Percentiles rank a stretch among this genome's conserved stretches.
Conservation (phyloP, 805 yeast genomes). For the Kodamaea neixiangensis region DNA sequence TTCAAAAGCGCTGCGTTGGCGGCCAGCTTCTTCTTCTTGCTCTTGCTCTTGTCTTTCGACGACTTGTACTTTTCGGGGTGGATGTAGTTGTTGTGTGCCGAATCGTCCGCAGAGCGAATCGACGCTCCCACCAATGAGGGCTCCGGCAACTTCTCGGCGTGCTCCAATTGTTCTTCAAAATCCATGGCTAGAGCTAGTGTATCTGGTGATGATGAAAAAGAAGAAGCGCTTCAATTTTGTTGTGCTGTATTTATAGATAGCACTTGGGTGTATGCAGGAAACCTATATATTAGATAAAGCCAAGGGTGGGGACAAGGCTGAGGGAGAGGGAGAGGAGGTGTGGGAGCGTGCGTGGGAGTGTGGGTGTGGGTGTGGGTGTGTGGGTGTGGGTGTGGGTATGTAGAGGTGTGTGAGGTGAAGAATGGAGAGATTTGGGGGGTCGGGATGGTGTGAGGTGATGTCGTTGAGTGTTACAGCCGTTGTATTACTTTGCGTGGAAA, state of each 20-base stretch:
- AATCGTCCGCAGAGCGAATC: conserved; percentile 49
- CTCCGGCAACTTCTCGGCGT: conserved; percentile 46
- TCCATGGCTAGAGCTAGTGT: conserved; percentile 36
- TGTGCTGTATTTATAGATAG: conserved; percentile 5
- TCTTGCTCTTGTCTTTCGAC: conserved; percentile 17
- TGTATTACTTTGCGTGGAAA: not conserved
- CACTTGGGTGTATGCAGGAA: not conserved
- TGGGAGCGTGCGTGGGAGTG: not conserved
- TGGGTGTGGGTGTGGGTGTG: not conserved
- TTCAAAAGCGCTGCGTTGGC: conserved; percentile 13
- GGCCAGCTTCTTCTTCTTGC: conserved; percentile 7
- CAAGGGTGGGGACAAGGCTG: not conserved
- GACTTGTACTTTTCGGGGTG: conserved; percentile 45
- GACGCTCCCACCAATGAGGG: conserved; percentile 59
- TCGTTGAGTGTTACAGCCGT: not conserved
- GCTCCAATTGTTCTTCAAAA: conserved; percentile 54
- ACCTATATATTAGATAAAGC: not conserved
- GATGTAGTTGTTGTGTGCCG: conserved; percentile 45
- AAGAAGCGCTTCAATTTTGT: not conserved
- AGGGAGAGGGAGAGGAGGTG: not conserved
- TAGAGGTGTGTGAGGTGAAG: not conserved
- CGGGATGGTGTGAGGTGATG: not conserved
- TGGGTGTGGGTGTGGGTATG: not conserved
- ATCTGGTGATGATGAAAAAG: not conserved
- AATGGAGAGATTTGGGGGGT: not conserved